Conservation (phyloP, 2,329 filamentous ascomycete genomes). For the Ciborinia camelliae region DNA sequence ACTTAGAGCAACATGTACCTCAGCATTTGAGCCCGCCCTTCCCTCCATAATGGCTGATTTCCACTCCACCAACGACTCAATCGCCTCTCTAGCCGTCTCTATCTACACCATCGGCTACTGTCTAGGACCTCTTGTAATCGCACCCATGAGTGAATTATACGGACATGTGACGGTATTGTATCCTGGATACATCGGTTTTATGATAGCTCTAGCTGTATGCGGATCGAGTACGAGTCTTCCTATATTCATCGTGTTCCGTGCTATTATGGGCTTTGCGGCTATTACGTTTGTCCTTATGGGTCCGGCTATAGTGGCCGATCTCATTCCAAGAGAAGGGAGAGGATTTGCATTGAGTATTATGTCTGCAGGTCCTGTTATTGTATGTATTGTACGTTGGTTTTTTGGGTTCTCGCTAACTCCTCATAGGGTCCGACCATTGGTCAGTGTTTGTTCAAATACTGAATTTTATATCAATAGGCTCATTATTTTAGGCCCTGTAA, state of each 20-base stretch:
- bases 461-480: neutral
- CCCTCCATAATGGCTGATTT: neutral
- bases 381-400: neutral
- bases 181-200: neutral
- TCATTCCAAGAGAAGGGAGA: neutral
- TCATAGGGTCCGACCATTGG: neutral
- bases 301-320: slow-evolving; percentile 4
- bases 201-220: neutral
- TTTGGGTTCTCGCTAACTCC: neutral
- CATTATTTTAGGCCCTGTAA: slow-evolving; percentile 42
- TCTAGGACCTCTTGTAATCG: neutral
- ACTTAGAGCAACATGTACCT: neutral
- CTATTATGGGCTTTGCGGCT: neutral
- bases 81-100: neutral
- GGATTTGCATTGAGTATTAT: neutral
- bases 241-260: neutral
- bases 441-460: neutral
- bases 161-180: neutral
- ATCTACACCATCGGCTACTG: slow-evolving; percentile 8
- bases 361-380: neutral
- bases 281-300: slow-evolving; percentile 7
- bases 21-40: neutral
- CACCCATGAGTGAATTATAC: neutral
- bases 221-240: neutral
- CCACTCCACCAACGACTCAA: slow-evolving; percentile 3